A percentile compares a stretch with the other conserved stretches of the same genome.
phyloP scores from a whole-genome alignment of 805 yeast genomes.

The Zygosaccharomyces bailii region DNA sequence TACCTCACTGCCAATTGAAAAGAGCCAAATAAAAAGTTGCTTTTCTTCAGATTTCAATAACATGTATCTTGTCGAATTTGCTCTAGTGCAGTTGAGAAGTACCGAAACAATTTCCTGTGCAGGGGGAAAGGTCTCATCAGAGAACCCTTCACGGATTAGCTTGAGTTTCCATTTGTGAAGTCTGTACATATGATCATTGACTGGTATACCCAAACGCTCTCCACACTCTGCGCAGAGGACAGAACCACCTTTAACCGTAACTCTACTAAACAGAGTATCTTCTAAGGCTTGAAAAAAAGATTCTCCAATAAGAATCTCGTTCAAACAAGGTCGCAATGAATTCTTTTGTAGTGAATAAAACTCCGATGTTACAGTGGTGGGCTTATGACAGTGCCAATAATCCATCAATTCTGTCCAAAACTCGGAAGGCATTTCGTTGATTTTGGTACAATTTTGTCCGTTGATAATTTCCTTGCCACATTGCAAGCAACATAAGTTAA shows the following conservation, averaged over 20 bases:
- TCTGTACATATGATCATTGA: slow-evolving; percentile 20
- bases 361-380: slow-evolving; percentile 32
- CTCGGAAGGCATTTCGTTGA: slow-evolving; percentile 79
- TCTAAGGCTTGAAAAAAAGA: slow-evolving; percentile 21
- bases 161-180: slow-evolving; percentile 30
- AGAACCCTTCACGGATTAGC: slow-evolving; percentile 6
- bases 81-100: slow-evolving; percentile 21
- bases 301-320: slow-evolving; percentile 30
- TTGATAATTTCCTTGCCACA: slow-evolving; percentile 17
- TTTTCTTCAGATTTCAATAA: slow-evolving; percentile 14
- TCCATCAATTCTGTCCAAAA: slow-evolving; percentile 95
- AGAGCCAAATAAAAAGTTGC: slow-evolving; percentile 28
- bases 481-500: slow-evolving; percentile 16
- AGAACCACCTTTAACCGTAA: background rate
- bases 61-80: slow-evolving; percentile 26
- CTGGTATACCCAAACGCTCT: slow-evolving; percentile 20
- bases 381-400: slow-evolving; percentile 95
- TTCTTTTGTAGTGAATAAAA: slow-evolving; percentile 18
- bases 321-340: slow-evolving; percentile 24
- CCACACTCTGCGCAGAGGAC: slow-evolving; percentile 23
- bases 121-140: slow-evolving; percentile 15
- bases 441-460: slow-evolving; percentile 16
- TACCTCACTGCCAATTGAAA: slow-evolving; percentile 25
- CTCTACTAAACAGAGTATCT: slow-evolving; percentile 12
- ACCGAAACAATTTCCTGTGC: slow-evolving; percentile 24